These are phyloP conservation scores for Candida ovalis DNA, from an alignment of 805 yeast genomes.

Conservation along the genomic window DNA sequence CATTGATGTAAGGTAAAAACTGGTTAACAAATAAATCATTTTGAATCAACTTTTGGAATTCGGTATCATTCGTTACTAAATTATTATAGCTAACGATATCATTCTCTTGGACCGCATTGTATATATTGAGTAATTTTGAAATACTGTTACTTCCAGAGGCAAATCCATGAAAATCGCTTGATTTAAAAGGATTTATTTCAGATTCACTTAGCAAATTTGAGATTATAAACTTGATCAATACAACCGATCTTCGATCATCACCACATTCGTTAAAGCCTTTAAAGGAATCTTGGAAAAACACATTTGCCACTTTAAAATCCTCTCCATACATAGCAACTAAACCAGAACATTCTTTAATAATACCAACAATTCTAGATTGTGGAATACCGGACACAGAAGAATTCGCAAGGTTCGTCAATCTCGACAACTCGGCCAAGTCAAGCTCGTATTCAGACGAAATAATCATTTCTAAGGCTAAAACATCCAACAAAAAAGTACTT, in stretches of 20 bases:
- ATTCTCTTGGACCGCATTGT: constrained; percentile 22
- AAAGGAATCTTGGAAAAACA: constrained; percentile 47
- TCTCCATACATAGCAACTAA: constrained; percentile 57
- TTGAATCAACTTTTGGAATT: constrained; percentile 8
- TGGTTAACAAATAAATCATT: constrained; percentile 15
- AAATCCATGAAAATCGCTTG: constrained; percentile 56
- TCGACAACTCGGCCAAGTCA: constrained; percentile 34
- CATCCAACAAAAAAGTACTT: constrained; percentile 52
- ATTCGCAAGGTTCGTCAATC: constrained; percentile 47
- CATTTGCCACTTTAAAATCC: constrained; percentile 53
- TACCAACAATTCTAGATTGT: constrained; percentile 71
- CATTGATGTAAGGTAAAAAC: constrained; percentile 25
- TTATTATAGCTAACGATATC: constrained; percentile 23
- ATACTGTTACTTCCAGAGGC: constrained; percentile 15
- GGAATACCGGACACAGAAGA: constrained; percentile 59
- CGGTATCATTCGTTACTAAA: constrained; percentile 10
- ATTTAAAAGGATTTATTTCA: constrained; percentile 66
- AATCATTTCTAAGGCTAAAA: constrained; percentile 63
- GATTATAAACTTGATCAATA: constrained; percentile 58
- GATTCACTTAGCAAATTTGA: constrained; percentile 60
- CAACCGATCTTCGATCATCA: constrained; percentile 50
- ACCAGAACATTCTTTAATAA: constrained; percentile 76
- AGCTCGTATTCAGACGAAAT: constrained; percentile 40
- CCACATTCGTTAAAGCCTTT: constrained; percentile 53
- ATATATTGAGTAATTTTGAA: constrained; percentile 23